Percentiles rank a stretch among this genome's conserved stretches.
Conservation (phyloP, 768 basidiomycete genomes). For the Kwoniella europaea region DNA sequence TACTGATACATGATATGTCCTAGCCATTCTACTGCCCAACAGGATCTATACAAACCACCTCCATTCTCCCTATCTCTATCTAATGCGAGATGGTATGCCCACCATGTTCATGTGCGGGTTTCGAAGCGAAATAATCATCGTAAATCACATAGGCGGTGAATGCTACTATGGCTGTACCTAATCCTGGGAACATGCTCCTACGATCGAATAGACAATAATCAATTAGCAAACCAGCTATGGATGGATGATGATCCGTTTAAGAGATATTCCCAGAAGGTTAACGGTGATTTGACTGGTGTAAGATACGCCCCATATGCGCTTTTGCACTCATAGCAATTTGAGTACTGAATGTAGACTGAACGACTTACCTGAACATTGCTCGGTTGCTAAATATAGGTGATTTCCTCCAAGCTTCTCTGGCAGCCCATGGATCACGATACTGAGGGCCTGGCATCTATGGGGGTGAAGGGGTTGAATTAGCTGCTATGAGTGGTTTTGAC, state of each 20-base stretch:
- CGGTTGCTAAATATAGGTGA: slow-evolving; percentile 84
- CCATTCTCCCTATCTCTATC: background rate
- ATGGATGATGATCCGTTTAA: too few species aligned
- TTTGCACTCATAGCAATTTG: background rate
- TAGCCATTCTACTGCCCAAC: background rate
- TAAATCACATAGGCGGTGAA: slow-evolving; percentile 88
- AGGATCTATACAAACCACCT: background rate
- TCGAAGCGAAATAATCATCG: slow-evolving; percentile 66
- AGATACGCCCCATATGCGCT: background rate
- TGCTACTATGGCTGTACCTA: slow-evolving; percentile 88
- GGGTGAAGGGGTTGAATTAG: background rate
- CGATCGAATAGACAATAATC: background rate
- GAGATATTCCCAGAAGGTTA: too few species aligned
- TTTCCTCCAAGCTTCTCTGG: slow-evolving; percentile 88
- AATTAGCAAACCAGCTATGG: too few species aligned
- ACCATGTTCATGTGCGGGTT: slow-evolving; percentile 37
- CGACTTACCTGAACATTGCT: slow-evolving; percentile 70
- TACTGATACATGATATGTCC: background rate
- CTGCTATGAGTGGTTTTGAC: too few species aligned
- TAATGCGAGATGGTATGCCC: slow-evolving; percentile 14
- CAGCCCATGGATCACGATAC: slow-evolving; percentile 93
- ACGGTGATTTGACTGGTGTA: background rate
- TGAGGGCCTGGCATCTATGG: slow-evolving; percentile 51
- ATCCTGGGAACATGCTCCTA: slow-evolving; percentile 86
- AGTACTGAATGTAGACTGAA: too few species aligned